Evolutionary conservation across 1,284 basidiomycete genomes (phyloP), one percentile per base, ranked within the genome.

Genomic region (Ceratobasidium sp.): DNA sequence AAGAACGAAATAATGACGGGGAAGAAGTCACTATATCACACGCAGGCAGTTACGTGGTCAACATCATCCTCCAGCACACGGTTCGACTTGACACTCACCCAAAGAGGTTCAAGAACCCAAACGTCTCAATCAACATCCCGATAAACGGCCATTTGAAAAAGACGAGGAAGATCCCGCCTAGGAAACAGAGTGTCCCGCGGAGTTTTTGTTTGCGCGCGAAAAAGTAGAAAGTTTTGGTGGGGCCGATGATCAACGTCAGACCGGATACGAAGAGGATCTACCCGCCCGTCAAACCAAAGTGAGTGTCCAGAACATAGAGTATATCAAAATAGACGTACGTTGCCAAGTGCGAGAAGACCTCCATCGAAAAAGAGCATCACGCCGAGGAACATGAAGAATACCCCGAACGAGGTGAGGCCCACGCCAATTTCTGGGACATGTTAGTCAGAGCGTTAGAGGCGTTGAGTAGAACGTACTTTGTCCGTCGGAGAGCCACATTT

Each of bases 311-410:
- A 19, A 4, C 15, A 6, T 24, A 19, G 71, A 56, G 62, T 11
- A 27, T 66, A 29, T 27, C 76, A 66, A 45, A 54, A 17, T 36
- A 54, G n/a, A 83, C 89, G 79, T 82, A 96, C 95, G 82, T 99
- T 99, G 80, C 97, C 98, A 17, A 99, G 90, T 24, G 98, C 98
- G 53, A 99, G 89, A 11, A 99, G 87, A n/a, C 97, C 94, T 62
- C 95, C 95, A 84, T 99, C 98, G 78, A 99, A 99, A 86, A 99
- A 93, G 76, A 99, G 89, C 85, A 99, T 88, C 67, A 99, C 90
- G 57, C 98, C 98, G 56, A 99, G 87, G 80, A 99, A 87, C 91
- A 99, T 96, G 88, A 99, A 99, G 78, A 98, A 87, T 53, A 89
- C 91, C 76, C 98, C 98, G 79, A 98, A 98, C n/a, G 97, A 96